phyloP scores from a whole-genome alignment of 2,329 filamentous ascomycete species.

The Monascus ruber region DNA sequence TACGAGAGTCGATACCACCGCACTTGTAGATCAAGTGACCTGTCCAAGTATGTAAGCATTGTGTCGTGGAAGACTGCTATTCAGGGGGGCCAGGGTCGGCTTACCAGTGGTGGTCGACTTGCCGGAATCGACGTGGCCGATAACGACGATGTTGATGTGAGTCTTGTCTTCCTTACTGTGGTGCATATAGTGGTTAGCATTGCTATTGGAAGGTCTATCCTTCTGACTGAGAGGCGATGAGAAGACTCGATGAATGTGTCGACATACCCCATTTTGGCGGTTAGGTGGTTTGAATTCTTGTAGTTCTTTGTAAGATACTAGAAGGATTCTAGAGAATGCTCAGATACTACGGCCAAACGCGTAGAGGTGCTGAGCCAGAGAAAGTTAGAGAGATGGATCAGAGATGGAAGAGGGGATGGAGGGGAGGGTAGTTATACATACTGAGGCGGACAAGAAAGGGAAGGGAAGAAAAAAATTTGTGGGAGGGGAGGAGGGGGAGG shows the following conservation, averaged over 20 bases:
- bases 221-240: too few relatives aligned
- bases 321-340: slow-evolving; percentile 34
- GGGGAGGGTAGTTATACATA: slow-evolving; percentile 29
- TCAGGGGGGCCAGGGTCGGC: slow-evolving; percentile 22
- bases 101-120: slow-evolving; percentile 95
- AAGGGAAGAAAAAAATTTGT: slow-evolving; percentile 27
- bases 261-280: slow-evolving; percentile 52
- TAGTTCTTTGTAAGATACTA: slow-evolving; percentile 39
- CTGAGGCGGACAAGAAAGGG: slow-evolving; percentile 33
- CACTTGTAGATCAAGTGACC: slow-evolving; percentile 99
- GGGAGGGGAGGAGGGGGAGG: slow-evolving; percentile 33
- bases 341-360: slow-evolving; percentile 41
- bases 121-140: slow-evolving; percentile 98
- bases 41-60: slow-evolving; percentile 31
- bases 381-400: slow-evolving; percentile 12
- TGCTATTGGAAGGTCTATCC: too few relatives aligned
- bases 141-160: slow-evolving; percentile 97
- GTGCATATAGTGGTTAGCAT: slow-evolving; percentile 1
- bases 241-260: slow-evolving; percentile 1
- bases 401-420: slow-evolving; percentile 6
- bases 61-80: slow-evolving; percentile 11
- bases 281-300: slow-evolving; percentile 30
- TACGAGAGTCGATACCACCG: slow-evolving; percentile 99
- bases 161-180: slow-evolving; percentile 85
- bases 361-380: slow-evolving; percentile 38